These are phyloP conservation scores for Paxillus ammoniavirescens DNA, from an alignment of 768 basidiomycete species.

Conservation along the genomic window DNA sequence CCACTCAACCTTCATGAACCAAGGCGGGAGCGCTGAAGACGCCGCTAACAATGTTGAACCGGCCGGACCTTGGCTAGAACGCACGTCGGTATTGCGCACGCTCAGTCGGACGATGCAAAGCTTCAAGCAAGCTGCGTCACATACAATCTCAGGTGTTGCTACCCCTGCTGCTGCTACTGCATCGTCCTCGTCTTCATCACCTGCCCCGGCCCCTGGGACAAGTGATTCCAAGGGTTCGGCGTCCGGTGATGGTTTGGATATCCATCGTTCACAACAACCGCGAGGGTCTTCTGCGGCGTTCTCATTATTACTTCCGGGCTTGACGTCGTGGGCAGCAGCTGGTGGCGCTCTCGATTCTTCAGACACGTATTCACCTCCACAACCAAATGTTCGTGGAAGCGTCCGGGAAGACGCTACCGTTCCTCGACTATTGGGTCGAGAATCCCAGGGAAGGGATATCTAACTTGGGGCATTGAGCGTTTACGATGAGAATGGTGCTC, in stretches of 20 bases:
- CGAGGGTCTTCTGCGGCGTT: slow-evolving; percentile 22
- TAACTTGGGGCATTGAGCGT: slow-evolving; percentile 6
- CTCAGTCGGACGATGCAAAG: slow-evolving; percentile 55
- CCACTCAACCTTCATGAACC: slow-evolving; percentile 73
- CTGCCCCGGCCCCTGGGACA: slow-evolving; percentile 5
- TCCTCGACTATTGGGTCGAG: slow-evolving; percentile 27
- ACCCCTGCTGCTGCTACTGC: slow-evolving; percentile 5
- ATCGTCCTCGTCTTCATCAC: slow-evolving; percentile 7
- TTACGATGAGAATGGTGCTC: neutral
- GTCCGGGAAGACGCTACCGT: slow-evolving; percentile 19
- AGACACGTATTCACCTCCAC: neutral
- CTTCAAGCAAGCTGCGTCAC: slow-evolving; percentile 37
- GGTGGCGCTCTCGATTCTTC: slow-evolving; percentile 21
- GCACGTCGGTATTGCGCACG: slow-evolving; percentile 50
- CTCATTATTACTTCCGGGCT: slow-evolving; percentile 30
- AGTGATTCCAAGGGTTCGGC: slow-evolving; percentile 1
- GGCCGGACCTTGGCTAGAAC: slow-evolving; percentile 36
- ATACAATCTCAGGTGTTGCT: slow-evolving; percentile 25
- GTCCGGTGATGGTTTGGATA: slow-evolving; percentile 4
- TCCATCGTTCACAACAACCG: slow-evolving; percentile 17
- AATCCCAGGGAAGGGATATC: slow-evolving; percentile 23
- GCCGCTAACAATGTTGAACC: neutral
- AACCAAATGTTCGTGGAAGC: slow-evolving; percentile 1
- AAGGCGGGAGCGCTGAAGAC: slow-evolving; percentile 37
- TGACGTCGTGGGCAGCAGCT: slow-evolving; percentile 35